Evolutionary conservation across 202 grass and related monocot genomes (phyloP), one percentile per base, ranked within the genome.

Genomic region (Panicum virgatum): DNA sequence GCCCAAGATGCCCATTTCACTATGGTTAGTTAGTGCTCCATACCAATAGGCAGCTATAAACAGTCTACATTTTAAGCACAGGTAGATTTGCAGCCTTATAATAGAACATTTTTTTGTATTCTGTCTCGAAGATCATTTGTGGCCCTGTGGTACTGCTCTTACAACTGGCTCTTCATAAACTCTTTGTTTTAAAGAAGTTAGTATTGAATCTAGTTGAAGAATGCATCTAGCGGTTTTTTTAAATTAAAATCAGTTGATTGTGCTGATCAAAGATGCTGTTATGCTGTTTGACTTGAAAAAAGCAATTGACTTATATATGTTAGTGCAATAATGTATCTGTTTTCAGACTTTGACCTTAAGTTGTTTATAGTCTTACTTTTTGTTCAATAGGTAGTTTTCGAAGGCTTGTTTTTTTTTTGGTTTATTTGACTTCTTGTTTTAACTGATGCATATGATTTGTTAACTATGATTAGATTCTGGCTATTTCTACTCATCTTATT

Each of bases 351-450:
- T 81, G 82, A 85, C 77, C 27, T 85, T 71, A 30, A 56, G 34
- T 75, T 89, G 26, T 53, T 84, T 85, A 64, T 88, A 61, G 60
- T 63, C 70, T 80, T 47, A 69, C 56, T 87, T 87, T 57, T 54
- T 10, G 34, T 69, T 88, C 44, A 62, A 62, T 70, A 38, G 62
- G 10, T 88, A 66, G 18, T 52, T 80, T 75, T 5, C 50, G 76
- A 60, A 48, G 25, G 7, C 15, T 10, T 46, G 57, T 69, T n/a
- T n/a, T n/a, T n/a, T n/a, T n/a, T 64, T 72, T 16, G 46, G 76
- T 85, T 84, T 69, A 72, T 75, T 85, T 85, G 62, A 76, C 62
- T 46, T 70, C 54, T 56, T 85, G 62, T 9, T 12, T 60, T 43
- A 73, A 66, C 57, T 69, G 46, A 45, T 78, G 56, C n/a, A n/a